Percentiles rank a stretch among this genome's conserved stretches.
phyloP scores from a whole-genome alignment of 2,329 filamentous ascomycete genomes.

The Akanthomyces dipterigenus region DNA sequence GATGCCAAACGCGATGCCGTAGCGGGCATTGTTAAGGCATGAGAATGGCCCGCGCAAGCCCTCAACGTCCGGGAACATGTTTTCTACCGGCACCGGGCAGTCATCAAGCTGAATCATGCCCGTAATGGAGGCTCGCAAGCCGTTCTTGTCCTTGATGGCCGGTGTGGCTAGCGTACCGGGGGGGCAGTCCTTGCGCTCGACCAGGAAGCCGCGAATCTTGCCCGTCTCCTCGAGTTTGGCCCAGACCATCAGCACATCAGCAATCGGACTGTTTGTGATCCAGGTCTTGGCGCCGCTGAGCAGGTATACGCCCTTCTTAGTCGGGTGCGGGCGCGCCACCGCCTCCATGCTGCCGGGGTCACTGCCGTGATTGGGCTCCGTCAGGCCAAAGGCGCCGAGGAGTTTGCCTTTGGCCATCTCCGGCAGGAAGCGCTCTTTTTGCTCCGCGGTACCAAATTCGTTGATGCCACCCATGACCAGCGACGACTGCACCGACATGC shows the following conservation, averaged over 20 bases:
- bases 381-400: conserved; percentile 81
- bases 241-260: conserved; percentile 82
- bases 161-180: conserved; percentile 87
- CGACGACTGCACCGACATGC: conserved; percentile 89
- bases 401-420: conserved; percentile 75
- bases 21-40: conserved; percentile 87
- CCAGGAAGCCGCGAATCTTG: conserved; percentile 87
- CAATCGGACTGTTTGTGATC: conserved; percentile 92
- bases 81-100: conserved; percentile 78
- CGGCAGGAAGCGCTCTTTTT: conserved; percentile 78
- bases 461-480: conserved; percentile 90
- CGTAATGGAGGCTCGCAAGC: conserved; percentile 84
- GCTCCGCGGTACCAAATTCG: conserved; percentile 79
- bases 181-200: conserved; percentile 80
- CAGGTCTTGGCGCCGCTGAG: conserved; percentile 84
- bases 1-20: conserved; percentile 88
- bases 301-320: conserved; percentile 73
- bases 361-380: conserved; percentile 88
- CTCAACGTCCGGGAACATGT: conserved; percentile 90
- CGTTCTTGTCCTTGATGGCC: conserved; percentile 89
- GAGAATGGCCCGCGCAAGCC: conserved; percentile 85
- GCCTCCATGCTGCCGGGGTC: conserved; percentile 91
- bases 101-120: conserved; percentile 97
- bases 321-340: conserved; percentile 73
- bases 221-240: conserved; percentile 86